phyloP scores from a whole-genome alignment of 179 eudicot genomes.

The Amaranthus tricolor region DNA sequence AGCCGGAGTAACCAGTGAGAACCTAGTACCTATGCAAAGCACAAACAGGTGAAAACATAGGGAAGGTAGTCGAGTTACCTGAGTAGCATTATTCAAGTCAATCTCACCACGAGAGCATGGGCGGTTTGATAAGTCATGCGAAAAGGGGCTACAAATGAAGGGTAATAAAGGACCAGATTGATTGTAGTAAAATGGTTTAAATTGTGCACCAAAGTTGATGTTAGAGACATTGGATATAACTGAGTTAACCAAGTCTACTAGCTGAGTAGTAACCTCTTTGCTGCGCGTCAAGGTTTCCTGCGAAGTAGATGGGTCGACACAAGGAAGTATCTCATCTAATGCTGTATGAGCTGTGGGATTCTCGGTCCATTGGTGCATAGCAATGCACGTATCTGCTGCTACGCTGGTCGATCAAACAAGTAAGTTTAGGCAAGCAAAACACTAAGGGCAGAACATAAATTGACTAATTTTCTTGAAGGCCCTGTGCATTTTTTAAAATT shows the following conservation, averaged over 20 bases:
- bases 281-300: constrained; percentile 66
- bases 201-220: constrained; percentile 65
- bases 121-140: constrained; percentile 53
- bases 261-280: constrained; percentile 85
- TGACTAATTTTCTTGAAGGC: too few species aligned
- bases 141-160: constrained; percentile 71
- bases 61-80: constrained; percentile 37
- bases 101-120: constrained; percentile 65
- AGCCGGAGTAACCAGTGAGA: too few species aligned
- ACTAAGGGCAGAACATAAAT: too few species aligned
- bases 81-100: constrained; percentile 65
- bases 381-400: constrained; percentile 74
- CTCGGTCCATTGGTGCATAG: constrained; percentile 88
- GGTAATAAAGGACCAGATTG: constrained; percentile 88
- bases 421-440: background rate
- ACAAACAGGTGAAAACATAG: background rate
- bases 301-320: constrained; percentile 83
- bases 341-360: constrained; percentile 87
- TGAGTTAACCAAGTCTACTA: constrained; percentile 65
- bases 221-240: constrained; percentile 83
- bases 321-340: constrained; percentile 83
- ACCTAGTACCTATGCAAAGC: background rate
- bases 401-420: constrained; percentile 42
- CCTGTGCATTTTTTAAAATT: too few species aligned
- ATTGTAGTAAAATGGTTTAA: constrained; percentile 72